phyloP scores from a whole-genome alignment of 2,329 filamentous ascomycete genomes.

The Neofusicoccum cordaticola region DNA sequence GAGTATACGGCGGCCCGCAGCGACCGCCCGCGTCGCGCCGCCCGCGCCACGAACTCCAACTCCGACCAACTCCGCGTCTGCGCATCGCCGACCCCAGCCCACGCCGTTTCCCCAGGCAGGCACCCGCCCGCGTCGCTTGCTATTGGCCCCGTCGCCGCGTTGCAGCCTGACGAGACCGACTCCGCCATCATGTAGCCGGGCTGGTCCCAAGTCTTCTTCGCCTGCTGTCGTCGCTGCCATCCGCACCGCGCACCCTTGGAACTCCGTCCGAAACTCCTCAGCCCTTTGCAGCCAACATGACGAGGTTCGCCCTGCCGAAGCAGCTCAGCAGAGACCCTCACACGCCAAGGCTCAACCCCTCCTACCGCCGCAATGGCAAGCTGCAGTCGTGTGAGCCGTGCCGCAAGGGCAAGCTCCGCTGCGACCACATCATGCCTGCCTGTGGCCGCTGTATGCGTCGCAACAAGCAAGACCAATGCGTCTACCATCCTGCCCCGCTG shows the following conservation, averaged over 20 bases:
- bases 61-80: background rate
- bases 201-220: background rate
- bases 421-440: conserved; percentile 34
- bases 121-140: background rate
- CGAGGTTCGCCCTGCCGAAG: conserved; percentile 6
- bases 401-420: conserved; percentile 20
- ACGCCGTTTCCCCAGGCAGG: background rate
- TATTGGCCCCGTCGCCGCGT: background rate
- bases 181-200: background rate
- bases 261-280: background rate
- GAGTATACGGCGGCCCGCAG: background rate
- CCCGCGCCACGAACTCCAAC: background rate
- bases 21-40: background rate
- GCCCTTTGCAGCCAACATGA: background rate
- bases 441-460: conserved; percentile 33
- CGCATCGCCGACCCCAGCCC: background rate
- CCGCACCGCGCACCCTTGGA: background rate
- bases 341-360: conserved; percentile 3
- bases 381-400: conserved; percentile 38
- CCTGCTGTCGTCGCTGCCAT: too few species aligned
- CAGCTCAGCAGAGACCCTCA: background rate
- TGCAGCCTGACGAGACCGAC: background rate
- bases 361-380: conserved; percentile 36
- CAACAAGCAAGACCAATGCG: conserved; percentile 29
- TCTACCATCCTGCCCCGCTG: conserved; percentile 37